Evolutionary conservation across 2,329 filamentous ascomycete species (phyloP).

Genomic region (Colletotrichum higginsianum): DNA sequence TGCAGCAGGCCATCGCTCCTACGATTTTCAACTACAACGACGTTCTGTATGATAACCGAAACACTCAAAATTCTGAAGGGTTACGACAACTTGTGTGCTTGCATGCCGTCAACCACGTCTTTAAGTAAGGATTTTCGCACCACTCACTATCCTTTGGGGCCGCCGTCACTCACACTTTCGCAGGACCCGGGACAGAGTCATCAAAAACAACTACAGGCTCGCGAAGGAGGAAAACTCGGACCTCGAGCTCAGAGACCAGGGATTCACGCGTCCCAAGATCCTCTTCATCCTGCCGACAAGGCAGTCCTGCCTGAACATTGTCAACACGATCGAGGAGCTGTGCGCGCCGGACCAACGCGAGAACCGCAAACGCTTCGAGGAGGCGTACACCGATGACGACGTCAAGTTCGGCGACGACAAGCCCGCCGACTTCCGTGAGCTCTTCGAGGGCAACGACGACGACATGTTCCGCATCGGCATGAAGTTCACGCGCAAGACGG

Average conservation of each 20-base stretch:
- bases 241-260: constrained; percentile 88
- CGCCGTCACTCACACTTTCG: constrained; percentile 42
- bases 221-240: constrained; percentile 76
- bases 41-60: constrained; percentile 81
- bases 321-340: constrained; percentile 82
- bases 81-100: constrained; percentile 82
- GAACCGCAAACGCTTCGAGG: constrained; percentile 92
- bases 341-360: constrained; percentile 92
- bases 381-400: constrained; percentile 81
- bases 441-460: constrained; percentile 96
- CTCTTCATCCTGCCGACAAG: constrained; percentile 92
- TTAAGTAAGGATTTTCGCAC: constrained; percentile 72
- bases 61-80: constrained; percentile 75
- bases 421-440: constrained; percentile 87
- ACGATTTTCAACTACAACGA: constrained; percentile 88
- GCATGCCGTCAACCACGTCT: constrained; percentile 91
- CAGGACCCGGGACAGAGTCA: constrained; percentile 87
- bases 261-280: constrained; percentile 94
- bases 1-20: constrained; percentile 77
- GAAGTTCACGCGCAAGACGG: constrained; percentile 95
- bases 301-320: constrained; percentile 84
- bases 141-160: neutral
- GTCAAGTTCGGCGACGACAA: constrained; percentile 80
- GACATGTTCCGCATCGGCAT: constrained; percentile 97
- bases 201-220: constrained; percentile 91